A percentile compares a stretch with the other conserved stretches of the same genome.
Conservation (phyloP, 306 rosid species). For the Betula pendula region DNA sequence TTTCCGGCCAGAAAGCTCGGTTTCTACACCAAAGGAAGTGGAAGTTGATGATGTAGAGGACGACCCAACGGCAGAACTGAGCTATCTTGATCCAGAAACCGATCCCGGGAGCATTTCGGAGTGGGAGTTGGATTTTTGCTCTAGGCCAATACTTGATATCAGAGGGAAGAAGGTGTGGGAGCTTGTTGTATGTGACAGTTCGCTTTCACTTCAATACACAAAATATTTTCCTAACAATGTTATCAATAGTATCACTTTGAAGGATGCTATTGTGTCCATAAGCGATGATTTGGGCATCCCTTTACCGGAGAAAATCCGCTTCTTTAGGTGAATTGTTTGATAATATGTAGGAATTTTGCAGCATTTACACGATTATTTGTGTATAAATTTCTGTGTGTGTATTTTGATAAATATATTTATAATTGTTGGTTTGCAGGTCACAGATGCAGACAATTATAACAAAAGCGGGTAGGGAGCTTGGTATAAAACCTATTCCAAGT, state of each 20-base stretch:
- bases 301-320: conserved; percentile 76
- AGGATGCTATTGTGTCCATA: conserved; percentile 65
- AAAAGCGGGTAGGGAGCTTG: conserved; percentile 89
- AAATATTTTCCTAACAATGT: conserved; percentile 93
- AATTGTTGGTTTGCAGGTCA: conserved; percentile 60
- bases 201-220: conserved; percentile 78
- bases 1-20: conserved; percentile 58
- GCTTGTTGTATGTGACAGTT: conserved; percentile 78
- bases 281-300: conserved; percentile 68
- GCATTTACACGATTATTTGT: neutral
- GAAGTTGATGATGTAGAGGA: conserved; percentile 36
- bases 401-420: neutral
- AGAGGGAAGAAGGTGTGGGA: conserved; percentile 99
- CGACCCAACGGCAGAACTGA: conserved; percentile 74
- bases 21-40: conserved; percentile 54
- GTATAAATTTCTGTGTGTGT: neutral
- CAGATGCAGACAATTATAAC: conserved; percentile 98
- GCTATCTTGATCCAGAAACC: conserved; percentile 70
- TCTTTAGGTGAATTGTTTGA: conserved; percentile 59
- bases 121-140: conserved; percentile 96
- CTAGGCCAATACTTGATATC: conserved; percentile 82
- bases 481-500: conserved; percentile 77
- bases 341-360: neutral
- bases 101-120: conserved; percentile 60
- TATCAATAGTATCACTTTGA: conserved; percentile 82